Base-by-base conservation (phyloP, 768 basidiomycete genomes). In the Mycena latifolia region DNA sequence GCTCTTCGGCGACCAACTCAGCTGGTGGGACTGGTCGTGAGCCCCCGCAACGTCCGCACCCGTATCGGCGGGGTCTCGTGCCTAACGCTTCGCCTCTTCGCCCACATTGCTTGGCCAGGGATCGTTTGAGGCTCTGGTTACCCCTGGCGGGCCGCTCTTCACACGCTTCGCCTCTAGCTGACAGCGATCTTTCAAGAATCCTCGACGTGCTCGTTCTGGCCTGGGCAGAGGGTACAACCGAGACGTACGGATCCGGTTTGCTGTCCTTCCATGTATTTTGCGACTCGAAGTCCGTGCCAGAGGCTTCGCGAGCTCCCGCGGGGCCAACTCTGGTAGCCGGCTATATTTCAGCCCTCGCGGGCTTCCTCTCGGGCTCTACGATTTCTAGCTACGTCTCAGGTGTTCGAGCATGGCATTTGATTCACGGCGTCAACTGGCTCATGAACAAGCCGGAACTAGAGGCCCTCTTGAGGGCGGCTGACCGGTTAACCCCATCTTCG, bases 321-420 rank as follows among this genome's bases (percentile, higher is more conserved):
- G 2, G 4, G 11, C 14, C 67, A 0, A n/a, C 37, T 0, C 55
- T 77, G 6, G 55, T 77, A 0, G 55, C 61, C 0, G 14, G 50
- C 0, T 77, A 75, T 46, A 55, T 74, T 0, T 45, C 75, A 0
- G 14, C 48, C 0, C 27, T 71, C 0, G 73, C 70, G 4, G 74
- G 71, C 7, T 27, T 39, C 0, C 69, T 72, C 14, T 48, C 69
- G 0, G 65, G 52, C 3, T 65, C 33, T 0, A 48, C 69, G 0
- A 39, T 75, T 14, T 7, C 27, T 0, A 74, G 69, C 28, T 76
- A 74, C 25, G 1, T 74, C n/a, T 33, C 55, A 0, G 70, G 66
- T 0, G 28, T 77, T 2, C 37, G 62, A 0, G 71, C 76, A 0
- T 77, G 76, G 75, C 75, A 78, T 43, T 63, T 77, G 0, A 18